A percentile compares a stretch with the other conserved stretches of the same genome.
Conservation (phyloP, 108 stramenopile species). For the Discostella pseudostelligera region DNA sequence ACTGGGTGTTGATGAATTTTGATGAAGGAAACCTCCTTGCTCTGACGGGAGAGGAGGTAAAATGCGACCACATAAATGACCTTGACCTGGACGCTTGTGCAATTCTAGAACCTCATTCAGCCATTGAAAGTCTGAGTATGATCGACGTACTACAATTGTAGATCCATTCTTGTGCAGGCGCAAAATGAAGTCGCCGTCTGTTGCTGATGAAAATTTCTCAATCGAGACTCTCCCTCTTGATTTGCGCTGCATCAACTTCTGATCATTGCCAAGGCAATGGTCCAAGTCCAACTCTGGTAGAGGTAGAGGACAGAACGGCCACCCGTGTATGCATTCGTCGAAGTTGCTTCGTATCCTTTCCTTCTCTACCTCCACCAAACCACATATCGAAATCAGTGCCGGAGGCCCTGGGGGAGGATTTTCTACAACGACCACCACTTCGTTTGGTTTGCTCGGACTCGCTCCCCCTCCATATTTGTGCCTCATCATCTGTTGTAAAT, state of each 20-base stretch:
- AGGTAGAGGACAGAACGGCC: conserved; percentile 56
- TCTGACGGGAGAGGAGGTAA: conserved; percentile 75
- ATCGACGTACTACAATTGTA: conserved; percentile 63
- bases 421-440: conserved; percentile 79
- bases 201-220: conserved; percentile 35
- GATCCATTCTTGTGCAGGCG: conserved; percentile 21
- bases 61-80: conserved; percentile 82
- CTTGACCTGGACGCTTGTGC: conserved; percentile 71
- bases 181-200: conserved; percentile 40
- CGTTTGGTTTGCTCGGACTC: conserved; percentile 31
- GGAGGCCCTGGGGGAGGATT: conserved; percentile 81
- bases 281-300: conserved; percentile 83
- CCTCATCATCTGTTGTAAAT: conserved; percentile 86
- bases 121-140: conserved; percentile 80
- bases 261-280: conserved; percentile 45
- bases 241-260: neutral
- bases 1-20: neutral
- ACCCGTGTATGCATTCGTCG: conserved; percentile 31
- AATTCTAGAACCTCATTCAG: conserved; percentile 72
- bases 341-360: conserved; percentile 16
- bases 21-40: conserved; percentile 9
- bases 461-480: conserved; percentile 67
- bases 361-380: conserved; percentile 35
- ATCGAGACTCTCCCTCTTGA: conserved; percentile 18
- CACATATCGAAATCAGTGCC: conserved; percentile 29